Percentiles rank a stretch among this genome's conserved stretches.
phyloP scores from a whole-genome alignment of 495 filamentous ascomycete genomes.

The Trichoderma parareesei region DNA sequence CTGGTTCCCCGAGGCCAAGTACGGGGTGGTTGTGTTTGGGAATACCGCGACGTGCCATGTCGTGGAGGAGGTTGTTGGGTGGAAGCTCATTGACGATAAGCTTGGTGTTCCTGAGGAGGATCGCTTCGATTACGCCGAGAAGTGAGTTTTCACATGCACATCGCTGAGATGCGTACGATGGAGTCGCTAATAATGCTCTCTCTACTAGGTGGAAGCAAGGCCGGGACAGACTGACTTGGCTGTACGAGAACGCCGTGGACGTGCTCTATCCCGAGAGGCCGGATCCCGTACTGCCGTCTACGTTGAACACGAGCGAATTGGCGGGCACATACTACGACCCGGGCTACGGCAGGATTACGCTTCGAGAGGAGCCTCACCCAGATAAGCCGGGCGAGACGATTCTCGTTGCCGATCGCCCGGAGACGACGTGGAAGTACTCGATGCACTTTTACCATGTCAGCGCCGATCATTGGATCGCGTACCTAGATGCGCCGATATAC shows the following conservation, averaged over 20 bases:
- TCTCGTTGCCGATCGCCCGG: constrained; percentile 20
- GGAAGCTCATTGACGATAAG: constrained; percentile 34
- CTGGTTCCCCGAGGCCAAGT: constrained; percentile 38
- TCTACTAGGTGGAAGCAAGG: background rate
- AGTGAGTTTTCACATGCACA: constrained; percentile 15
- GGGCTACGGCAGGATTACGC: constrained; percentile 31
- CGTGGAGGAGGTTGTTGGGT: constrained; percentile 25
- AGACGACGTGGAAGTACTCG: constrained; percentile 23
- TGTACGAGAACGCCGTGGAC: constrained; percentile 21
- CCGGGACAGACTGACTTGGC: constrained; percentile 2
- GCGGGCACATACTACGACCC: constrained; percentile 35
- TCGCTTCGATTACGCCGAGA: constrained; percentile 23
- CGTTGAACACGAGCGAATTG: constrained; percentile 27
- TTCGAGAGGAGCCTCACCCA: constrained; percentile 15
- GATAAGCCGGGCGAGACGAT: constrained; percentile 9
- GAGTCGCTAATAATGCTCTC: background rate
- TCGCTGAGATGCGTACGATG: background rate
- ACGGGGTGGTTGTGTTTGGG: constrained; percentile 37
- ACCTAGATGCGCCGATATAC: constrained; percentile 14
- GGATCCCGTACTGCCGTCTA: constrained; percentile 22
- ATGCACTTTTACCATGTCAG: constrained; percentile 26
- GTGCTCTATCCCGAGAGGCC: constrained; percentile 25
- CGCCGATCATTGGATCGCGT: constrained; percentile 28
- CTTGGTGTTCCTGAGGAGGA: constrained; percentile 24
- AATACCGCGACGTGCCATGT: constrained; percentile 31